phyloP scores from a whole-genome alignment of 257 asterid genomes.

The Buddleja alternifolia region DNA sequence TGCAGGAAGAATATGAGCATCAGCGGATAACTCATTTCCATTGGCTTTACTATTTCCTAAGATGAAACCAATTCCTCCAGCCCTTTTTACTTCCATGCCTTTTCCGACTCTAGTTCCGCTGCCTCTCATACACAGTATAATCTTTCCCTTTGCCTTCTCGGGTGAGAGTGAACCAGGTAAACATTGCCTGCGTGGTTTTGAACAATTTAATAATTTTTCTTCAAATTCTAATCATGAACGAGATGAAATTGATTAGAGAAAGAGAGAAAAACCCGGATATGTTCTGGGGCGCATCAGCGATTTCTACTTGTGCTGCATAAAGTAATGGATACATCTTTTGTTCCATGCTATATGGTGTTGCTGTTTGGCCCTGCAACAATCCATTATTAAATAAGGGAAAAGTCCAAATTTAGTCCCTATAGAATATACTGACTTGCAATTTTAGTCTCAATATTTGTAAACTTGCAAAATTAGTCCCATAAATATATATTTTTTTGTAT shows the following conservation, averaged over 20 bases:
- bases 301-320: conserved; percentile 64
- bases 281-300: conserved; percentile 43
- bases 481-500: no score
- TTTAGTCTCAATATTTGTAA: no score
- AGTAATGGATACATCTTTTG: conserved; percentile 65
- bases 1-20: conserved; percentile 63
- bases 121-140: conserved; percentile 77
- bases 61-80: conserved; percentile 79
- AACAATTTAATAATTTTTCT: no score
- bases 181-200: conserved; percentile 66
- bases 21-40: conserved; percentile 49
- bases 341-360: conserved; percentile 60
- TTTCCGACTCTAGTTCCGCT: conserved; percentile 76
- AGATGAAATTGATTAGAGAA: neutral
- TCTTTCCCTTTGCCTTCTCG: conserved; percentile 71
- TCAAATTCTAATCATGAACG: neutral
- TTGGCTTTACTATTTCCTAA: conserved; percentile 60
- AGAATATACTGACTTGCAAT: no score
- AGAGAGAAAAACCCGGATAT: conserved; percentile 46
- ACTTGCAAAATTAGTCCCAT: no score
- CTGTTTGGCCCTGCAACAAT: conserved; percentile 70
- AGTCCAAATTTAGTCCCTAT: no score
- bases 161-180: conserved; percentile 76
- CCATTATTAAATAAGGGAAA: neutral
- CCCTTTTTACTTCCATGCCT: conserved; percentile 85